Base-by-base conservation (phyloP, 2,329 filamentous ascomycete species). In the Graphiopsis chlorocephala region DNA sequence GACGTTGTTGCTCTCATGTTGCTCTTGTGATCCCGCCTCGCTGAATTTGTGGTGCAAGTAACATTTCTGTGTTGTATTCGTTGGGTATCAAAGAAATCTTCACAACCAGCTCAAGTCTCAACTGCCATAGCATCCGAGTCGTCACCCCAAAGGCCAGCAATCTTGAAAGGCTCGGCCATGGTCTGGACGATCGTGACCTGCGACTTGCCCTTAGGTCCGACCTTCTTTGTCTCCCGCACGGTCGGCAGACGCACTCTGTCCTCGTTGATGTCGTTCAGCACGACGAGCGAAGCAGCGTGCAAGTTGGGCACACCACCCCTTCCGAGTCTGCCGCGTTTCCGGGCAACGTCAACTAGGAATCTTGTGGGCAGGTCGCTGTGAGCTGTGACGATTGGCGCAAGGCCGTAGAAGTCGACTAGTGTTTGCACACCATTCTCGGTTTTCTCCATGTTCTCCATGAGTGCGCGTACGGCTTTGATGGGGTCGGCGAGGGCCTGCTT, bases 201-300 rank as follows among this genome's bases (percentile, higher is more conserved):
- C 67, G 96, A 88, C 69, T 92, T 87, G 66, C 50, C 74, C 53
- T 67, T 71, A 55, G 66, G 73, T 31, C 75, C 73, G 55, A 76
- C 63, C 33, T 74, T 64, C 69, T 70, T 68, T 61, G 29, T 69
- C 66, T 33, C 74, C 72, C 53, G 76, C 74, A 67, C 78, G 75
- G 52, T 78, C 77, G 50, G 77, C 72, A 68, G 69, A 64, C 52
- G 76, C 74, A 99, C 96, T 61, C 95, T 87, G 28, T 93, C 94
- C 76, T 98, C 94, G 71, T 95, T 87, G 92, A 95, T 96, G 81
- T 99, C 95, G n/a, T 88, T 95, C 65, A 99, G 88, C 64, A 99
- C 93, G 0, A 92, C 90, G 85, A 95, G 94, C 68, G 94, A 95
- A 8, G 95, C 94, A 62, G 90, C 88, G 70, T 88, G 84, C 65